Evolutionary conservation across 352 stramenopile genomes (phyloP).

Genomic region (Globisporangium irregulare): DNA sequence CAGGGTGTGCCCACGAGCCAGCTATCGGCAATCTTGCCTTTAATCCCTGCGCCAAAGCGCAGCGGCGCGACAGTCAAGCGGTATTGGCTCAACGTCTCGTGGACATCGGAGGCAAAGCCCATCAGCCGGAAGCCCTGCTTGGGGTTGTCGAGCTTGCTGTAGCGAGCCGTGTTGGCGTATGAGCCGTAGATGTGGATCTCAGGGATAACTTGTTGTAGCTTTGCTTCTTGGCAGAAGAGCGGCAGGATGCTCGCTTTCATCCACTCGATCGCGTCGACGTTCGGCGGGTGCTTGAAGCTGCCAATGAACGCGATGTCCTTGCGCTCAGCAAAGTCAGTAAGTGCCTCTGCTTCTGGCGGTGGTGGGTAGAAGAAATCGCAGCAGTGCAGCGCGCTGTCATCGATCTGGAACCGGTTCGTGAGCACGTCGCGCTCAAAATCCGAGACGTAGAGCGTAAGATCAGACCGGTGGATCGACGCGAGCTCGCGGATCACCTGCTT

Average conservation of each 20-base stretch:
- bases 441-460: conserved; percentile 76
- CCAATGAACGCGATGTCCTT: conserved; percentile 88
- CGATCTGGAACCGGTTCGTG: conserved; percentile 58
- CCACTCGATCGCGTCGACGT: conserved; percentile 88
- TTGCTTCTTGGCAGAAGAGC: conserved; percentile 39
- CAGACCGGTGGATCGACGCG: conserved; percentile 70
- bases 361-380: conserved; percentile 74
- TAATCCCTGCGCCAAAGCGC: conserved; percentile 92
- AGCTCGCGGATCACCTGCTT: conserved; percentile 74
- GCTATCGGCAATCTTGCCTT: conserved; percentile 94
- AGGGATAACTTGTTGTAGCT: conserved; percentile 13
- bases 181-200: conserved; percentile 89
- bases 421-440: conserved; percentile 62
- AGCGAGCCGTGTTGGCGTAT: conserved; percentile 52
- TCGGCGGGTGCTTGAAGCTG: conserved; percentile 91
- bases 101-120: conserved; percentile 74
- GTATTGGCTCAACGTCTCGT: conserved; percentile 66
- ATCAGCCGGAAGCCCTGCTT: conserved; percentile 60
- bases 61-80: conserved; percentile 87
- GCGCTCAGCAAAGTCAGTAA: conserved; percentile 29
- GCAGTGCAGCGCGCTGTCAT: conserved; percentile 34
- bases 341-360: conserved; percentile 11
- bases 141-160: conserved; percentile 51
- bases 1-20: conserved; percentile 90
- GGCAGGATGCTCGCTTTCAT: conserved; percentile 71